These are phyloP conservation scores for Musa itinerans DNA, from an alignment of 176 grass and related monocot species.

Conservation along the genomic window DNA sequence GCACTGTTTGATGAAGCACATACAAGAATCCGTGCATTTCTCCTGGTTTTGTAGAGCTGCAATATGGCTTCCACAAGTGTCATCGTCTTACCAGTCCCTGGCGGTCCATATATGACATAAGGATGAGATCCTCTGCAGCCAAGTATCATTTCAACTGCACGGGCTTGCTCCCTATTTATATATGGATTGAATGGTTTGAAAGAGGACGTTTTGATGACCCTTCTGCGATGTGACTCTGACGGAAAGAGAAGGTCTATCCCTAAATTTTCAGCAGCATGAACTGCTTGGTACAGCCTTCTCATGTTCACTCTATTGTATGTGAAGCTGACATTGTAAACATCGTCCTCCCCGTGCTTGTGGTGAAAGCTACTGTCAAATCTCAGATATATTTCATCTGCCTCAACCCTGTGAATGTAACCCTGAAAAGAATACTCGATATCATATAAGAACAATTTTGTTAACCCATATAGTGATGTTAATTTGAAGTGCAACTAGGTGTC, in stretches of 20 bases:
- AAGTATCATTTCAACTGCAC: slow-evolving; percentile 74
- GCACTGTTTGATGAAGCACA: slow-evolving; percentile 91
- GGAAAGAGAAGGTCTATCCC: slow-evolving; percentile 51
- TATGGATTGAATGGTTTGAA: slow-evolving; percentile 50
- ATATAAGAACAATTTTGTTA: background rate
- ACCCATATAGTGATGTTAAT: background rate
- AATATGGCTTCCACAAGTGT: slow-evolving; percentile 74
- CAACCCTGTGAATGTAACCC: slow-evolving; percentile 86
- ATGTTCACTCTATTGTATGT: slow-evolving; percentile 85
- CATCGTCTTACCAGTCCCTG: slow-evolving; percentile 87
- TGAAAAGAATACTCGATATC: slow-evolving; percentile 29
- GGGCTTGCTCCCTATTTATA: slow-evolving; percentile 64
- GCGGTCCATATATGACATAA: slow-evolving; percentile 76
- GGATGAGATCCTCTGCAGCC: slow-evolving; percentile 61
- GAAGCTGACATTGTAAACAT: slow-evolving; percentile 61
- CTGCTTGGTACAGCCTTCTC: slow-evolving; percentile 69
- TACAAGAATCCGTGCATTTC: slow-evolving; percentile 53
- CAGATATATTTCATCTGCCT: slow-evolving; percentile 85
- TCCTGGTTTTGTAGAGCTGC: slow-evolving; percentile 56
- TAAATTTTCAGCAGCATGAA: slow-evolving; percentile 44
- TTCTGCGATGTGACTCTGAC: slow-evolving; percentile 25
- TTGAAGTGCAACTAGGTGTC: background rate
- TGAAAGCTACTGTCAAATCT: slow-evolving; percentile 56
- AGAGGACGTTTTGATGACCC: slow-evolving; percentile 25
- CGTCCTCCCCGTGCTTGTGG: slow-evolving; percentile 25